phyloP scores from a whole-genome alignment of 257 asterid genomes.

The Linaria vulgaris region DNA sequence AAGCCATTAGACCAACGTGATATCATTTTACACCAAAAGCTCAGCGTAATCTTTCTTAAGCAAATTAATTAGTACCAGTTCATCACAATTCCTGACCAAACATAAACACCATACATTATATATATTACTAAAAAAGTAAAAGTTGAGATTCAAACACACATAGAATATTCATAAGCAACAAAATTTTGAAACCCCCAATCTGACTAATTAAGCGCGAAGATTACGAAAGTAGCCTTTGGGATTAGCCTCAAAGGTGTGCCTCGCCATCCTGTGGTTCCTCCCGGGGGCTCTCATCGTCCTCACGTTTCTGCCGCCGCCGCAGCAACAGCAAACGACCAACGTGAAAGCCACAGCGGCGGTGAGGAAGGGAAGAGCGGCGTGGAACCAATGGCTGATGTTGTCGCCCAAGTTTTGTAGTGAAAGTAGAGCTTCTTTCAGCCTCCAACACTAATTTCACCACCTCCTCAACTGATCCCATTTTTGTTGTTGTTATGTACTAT shows the following conservation, averaged over 20 bases:
- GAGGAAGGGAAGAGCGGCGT: constrained; percentile 21
- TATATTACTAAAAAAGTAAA: too few species aligned
- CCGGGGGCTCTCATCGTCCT: constrained; percentile 36
- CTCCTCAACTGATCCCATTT: constrained; percentile 26
- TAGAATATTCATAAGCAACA: too few species aligned
- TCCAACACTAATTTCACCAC: constrained; percentile 15
- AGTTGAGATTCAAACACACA: too few species aligned
- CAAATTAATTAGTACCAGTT: too few species aligned
- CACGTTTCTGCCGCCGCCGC: not conserved
- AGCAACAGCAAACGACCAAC: constrained; percentile 1
- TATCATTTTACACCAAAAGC: too few species aligned
- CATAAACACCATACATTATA: too few species aligned
- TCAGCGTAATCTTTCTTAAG: too few species aligned
- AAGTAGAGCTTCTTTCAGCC: constrained; percentile 7
- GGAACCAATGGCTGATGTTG: constrained; percentile 28
- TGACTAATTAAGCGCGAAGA: constrained; percentile 4
- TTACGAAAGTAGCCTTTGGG: constrained; percentile 20
- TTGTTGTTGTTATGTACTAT: too few species aligned
- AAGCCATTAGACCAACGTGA: too few species aligned
- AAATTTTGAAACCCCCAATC: too few species aligned
- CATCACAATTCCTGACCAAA: too few species aligned
- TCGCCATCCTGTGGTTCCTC: constrained; percentile 24
- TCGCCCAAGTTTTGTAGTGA: constrained; percentile 8
- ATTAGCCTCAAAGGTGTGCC: constrained; percentile 23
- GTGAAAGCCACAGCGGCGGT: not conserved